Base-by-base conservation (phyloP, 371 early-diverging fungal species). In the Mucor circinelloides region DNA sequence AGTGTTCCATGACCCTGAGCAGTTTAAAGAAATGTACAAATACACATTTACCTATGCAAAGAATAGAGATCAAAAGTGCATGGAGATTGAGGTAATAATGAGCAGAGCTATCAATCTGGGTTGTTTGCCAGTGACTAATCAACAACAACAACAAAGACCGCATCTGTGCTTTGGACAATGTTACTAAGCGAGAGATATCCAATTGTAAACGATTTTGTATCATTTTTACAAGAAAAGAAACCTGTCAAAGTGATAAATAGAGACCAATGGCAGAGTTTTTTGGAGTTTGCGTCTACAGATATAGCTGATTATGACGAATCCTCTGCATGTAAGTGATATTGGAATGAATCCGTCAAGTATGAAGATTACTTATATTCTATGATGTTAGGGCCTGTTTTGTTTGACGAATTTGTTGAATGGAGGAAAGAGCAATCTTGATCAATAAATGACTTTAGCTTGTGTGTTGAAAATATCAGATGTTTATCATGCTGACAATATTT, bases 221-320 rank as follows among this genome's bases (percentile, higher is more conserved):
- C 59, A 23, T 90, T 84, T 70, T 63, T 92, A 56, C 78, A 85
- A 62, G 85, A 84, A 59, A 81, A 75, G 67, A 68, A 74, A 21
- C 88, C 88, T 1, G 88, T 90, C 36, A 85, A 85, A 48, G 92
- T 89, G 17, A 86, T 92, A 67, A 92, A 89, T 69, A 75, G 80
- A 63, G 92, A 92, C 64, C 92, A 92, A 64, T 92, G 92, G 92
- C 82, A 81, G 63, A 88, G 82, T 63, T 90, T 89, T 64, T 75
- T 82, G 17, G 92, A 90, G n/a, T 92, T 92, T 77, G 75, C 81
- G 4, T 76, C 74, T 8, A 75, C 81, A 1, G 87, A 89, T 63
- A 65, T 90, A 13, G 70, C 80, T 4, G 79, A 80, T 34, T 89
- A 92, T 66, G 92, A 92, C 54, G 89, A 87, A 62, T 84, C 67